Evolutionary conservation across 2,329 filamentous ascomycete species (phyloP), one percentile per base, ranked within the genome.

Genomic region (Seiridium unicorne): DNA sequence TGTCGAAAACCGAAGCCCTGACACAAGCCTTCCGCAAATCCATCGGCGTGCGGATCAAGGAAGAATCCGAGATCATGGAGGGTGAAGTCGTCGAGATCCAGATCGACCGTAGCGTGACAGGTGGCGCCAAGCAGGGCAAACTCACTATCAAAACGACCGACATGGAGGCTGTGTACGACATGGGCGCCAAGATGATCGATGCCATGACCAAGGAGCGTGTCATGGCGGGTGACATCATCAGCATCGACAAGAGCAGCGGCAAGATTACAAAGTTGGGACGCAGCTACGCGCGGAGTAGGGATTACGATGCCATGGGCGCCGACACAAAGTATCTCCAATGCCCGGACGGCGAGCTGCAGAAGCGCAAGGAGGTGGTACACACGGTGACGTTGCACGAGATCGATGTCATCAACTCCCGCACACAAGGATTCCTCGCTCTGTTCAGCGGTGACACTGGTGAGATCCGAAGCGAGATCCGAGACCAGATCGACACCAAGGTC

Each of bases 181-280:
- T 99, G 93, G 95, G 95, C 65, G 94, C 91, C 67, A 98, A 98
- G 80, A 98, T 99, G 95, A 99, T 99, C 67, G 95, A 99, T 73
- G 93, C 93, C 65, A 97, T 99, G 93, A 97, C 93, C 67, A 98
- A 98, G 79, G 95, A 99, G 81, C 94, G 96, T 70, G 92, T 99
- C 65, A 97, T 98, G 89, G 95, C 95, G 4, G 95, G 95, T 69
- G 95, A 99, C 74, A 95, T 99, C 67, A 96, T 99, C 70, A 96
- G 92, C 60, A 98, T 99, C 69, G 95, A 99, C 82, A 99, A 99
- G 80, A 93, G 94, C 0, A 97, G 93, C 2, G 95, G 95, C 66
- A 97, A 97, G 77, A 98, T 99, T 74, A 96, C 93, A 58, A 99
- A 98, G 78, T 86, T 99, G 31, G 95, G 95, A 60, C 89, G 95